Conservation (phyloP, 805 yeast species). For the Sporopachydermia lactativora region DNA sequence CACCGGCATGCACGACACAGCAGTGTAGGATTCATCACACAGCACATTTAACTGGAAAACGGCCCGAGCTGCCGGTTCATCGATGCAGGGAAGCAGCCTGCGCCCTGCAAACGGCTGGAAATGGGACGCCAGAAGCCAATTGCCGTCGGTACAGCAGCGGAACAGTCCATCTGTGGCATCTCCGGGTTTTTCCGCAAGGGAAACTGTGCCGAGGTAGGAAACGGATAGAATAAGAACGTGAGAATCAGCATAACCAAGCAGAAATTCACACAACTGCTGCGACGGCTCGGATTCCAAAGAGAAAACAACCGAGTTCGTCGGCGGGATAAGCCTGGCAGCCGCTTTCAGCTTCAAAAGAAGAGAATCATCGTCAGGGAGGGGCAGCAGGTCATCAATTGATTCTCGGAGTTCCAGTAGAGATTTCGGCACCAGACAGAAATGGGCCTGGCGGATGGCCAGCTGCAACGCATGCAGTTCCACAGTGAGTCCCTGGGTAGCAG, state of each 20-base stretch:
- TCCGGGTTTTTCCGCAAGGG: neutral
- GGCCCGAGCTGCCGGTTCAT: constrained; percentile 44
- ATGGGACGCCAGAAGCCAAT: constrained; percentile 52
- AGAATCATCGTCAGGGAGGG: neutral
- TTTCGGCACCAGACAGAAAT: neutral
- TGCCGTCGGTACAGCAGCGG: constrained; percentile 37
- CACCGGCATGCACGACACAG: constrained; percentile 35
- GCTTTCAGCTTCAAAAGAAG: neutral
- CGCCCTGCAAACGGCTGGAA: constrained; percentile 57
- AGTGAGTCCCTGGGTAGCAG: neutral
- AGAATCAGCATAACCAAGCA: neutral
- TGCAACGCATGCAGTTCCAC: neutral
- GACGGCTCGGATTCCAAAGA: neutral
- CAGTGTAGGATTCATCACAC: constrained; percentile 31
- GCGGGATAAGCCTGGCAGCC: neutral
- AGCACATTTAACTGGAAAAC: constrained; percentile 34
- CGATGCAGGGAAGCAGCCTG: constrained; percentile 52
- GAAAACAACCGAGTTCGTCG: neutral
- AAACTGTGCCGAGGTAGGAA: neutral
- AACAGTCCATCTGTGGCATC: constrained; percentile 23
- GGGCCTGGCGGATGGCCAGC: neutral
- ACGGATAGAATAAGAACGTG: neutral
- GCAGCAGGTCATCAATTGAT: neutral
- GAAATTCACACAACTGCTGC: neutral
- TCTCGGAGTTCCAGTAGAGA: neutral